These are phyloP conservation scores for Solanum pinnatisectum DNA, from an alignment of 257 asterid species.

Conservation along the genomic window DNA sequence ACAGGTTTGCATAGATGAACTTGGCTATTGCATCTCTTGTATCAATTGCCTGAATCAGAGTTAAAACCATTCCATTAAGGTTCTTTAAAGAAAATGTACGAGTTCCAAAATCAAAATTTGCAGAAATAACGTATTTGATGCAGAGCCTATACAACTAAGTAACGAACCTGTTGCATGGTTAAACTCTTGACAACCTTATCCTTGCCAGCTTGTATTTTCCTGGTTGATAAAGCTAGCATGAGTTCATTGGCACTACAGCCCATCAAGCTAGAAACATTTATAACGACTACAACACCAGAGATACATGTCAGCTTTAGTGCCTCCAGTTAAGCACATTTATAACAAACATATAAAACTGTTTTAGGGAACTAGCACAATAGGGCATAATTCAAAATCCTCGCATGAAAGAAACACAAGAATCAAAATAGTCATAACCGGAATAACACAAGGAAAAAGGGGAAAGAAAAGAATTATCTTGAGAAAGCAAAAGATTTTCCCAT, in stretches of 20 bases:
- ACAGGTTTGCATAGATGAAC: constrained; percentile 65
- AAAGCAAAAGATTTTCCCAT: not conserved
- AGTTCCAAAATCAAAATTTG: not conserved
- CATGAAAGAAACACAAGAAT: not conserved
- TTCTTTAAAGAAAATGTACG: not conserved
- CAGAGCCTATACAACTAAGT: not conserved
- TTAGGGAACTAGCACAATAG: not conserved
- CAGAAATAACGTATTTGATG: not conserved
- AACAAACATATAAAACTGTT: not conserved
- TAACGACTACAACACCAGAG: constrained; percentile 43
- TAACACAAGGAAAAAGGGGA: not conserved
- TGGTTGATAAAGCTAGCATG: constrained; percentile 59
- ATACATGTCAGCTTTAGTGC: not conserved
- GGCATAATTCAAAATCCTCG: not conserved
- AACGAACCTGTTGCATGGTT: constrained; percentile 61
- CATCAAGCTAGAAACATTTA: constrained; percentile 62
- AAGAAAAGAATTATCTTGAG: not conserved
- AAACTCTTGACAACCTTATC: constrained; percentile 53
- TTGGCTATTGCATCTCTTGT: constrained; percentile 82
- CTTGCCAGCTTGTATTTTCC: constrained; percentile 56
- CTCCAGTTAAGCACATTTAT: not conserved
- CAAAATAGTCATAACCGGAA: not conserved
- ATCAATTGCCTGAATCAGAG: constrained; percentile 48
- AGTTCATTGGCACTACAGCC: constrained; percentile 76
- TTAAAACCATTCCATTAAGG: not conserved